Base-by-base conservation (phyloP, 306 rosid genomes). In the Medicago ruthenica region DNA sequence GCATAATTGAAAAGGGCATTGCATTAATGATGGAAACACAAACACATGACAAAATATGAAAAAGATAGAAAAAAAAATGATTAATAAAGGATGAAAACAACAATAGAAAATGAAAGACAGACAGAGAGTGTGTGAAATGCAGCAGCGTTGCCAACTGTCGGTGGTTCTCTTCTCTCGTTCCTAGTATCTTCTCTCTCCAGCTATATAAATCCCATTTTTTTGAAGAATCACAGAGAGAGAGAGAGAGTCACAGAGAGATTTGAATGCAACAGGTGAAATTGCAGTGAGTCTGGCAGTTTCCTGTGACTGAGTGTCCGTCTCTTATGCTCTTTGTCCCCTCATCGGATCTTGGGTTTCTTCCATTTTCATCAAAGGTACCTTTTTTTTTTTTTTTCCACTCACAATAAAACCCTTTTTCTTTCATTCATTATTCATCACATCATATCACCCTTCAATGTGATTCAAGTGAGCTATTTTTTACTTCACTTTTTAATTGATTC, bases 341-440 rank as follows among this genome's bases (percentile, higher is more conserved):
- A 80, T 92, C 80, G 93, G 96, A 92, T 92, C 97, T 86, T 80
- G 93, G 74, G 20, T 88, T 84, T 76, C 79, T 81, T 86, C 87
- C 55, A 66, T 83, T 83, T 74, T 76, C 24, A 60, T 72, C 63
- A 69, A 85, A 89, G 93, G 84, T 82, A 79, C 64, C 71, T 48
- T 60, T 1, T 8, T 45, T n/a, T 9, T 64, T 24, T 42, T 41
- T 18, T 10, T 64, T 75, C 62, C 6, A 34, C 13, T 60, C 1
- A 20, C 21, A 0, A 14, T 27, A 21, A 10, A 57, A 57, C 67
- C 66, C 48, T 73, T 15, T 31, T 20, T 55, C 31, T 18, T 55
- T 55, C 15, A 16, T 64, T 72, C 78, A 62, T 78, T 64, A 8
- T 10, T 42, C 48, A 42, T 42, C 47, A 42, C 6, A 40, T 40